Conservation (phyloP, 306 rosid species). For the Carpinus fangiana region DNA sequence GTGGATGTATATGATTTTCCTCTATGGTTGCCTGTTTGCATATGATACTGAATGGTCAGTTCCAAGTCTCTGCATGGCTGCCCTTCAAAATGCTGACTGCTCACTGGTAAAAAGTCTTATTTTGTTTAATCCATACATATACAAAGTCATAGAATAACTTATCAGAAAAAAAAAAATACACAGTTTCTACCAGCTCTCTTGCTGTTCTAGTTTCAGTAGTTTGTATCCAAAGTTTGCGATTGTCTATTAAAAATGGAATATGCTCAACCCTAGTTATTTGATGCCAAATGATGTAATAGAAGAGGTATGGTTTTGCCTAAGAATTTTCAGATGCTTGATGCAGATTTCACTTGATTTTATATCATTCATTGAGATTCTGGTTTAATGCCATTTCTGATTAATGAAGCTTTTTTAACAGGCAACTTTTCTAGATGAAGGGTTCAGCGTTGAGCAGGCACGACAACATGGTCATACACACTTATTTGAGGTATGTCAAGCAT, state of each 20-base stretch:
- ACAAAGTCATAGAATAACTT: neutral
- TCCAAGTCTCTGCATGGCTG: neutral
- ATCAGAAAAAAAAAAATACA: no score
- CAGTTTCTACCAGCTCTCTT: neutral
- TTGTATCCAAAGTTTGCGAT: neutral
- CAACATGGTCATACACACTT: conserved; percentile 90
- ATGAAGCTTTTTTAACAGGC: conserved; percentile 51
- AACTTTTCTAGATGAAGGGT: conserved; percentile 84
- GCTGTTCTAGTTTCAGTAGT: neutral
- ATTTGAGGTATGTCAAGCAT: conserved; percentile 51
- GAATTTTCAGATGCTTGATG: no score
- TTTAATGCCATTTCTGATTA: conserved; percentile 23
- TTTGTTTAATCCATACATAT: neutral
- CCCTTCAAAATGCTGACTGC: neutral
- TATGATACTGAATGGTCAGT: neutral
- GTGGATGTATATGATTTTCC: neutral
- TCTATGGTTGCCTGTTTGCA: neutral
- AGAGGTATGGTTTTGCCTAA: no score
- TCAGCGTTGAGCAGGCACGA: conserved; percentile 78
- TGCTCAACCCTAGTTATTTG: no score
- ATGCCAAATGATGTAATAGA: no score
- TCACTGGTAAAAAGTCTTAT: neutral
- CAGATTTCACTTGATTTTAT: neutral
- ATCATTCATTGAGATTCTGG: conserved; percentile 2
- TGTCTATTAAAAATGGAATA: neutral